A percentile compares a stretch with the other conserved stretches of the same genome.
Evolutionary conservation across 164 flowering plant genomes (phyloP).

Genomic region (Vitis riparia): DNA sequence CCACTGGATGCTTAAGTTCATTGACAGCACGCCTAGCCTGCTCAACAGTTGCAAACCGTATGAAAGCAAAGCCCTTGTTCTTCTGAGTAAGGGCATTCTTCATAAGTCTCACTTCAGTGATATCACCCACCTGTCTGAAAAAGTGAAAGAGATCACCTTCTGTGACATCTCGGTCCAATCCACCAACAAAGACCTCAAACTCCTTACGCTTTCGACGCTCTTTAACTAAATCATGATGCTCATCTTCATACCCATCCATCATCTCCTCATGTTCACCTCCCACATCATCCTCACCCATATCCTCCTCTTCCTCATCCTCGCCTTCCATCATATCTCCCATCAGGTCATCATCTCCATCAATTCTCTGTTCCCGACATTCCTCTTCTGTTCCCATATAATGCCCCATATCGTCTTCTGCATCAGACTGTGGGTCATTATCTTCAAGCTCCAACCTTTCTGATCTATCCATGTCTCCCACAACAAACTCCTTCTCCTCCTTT

Average conservation of each 20-base stretch:
- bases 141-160: constrained; percentile 35
- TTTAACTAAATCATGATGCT: constrained; percentile 29
- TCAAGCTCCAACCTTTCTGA: constrained; percentile 5
- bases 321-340: constrained; percentile 23
- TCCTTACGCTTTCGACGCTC: constrained; percentile 36
- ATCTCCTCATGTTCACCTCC: constrained; percentile 11
- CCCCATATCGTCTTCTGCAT: constrained; percentile 14
- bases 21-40: constrained; percentile 35
- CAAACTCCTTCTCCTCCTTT: too few species aligned
- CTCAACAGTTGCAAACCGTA: constrained; percentile 34
- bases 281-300: constrained; percentile 14
- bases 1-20: constrained; percentile 36
- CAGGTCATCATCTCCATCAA: constrained; percentile 13
- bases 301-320: constrained; percentile 13
- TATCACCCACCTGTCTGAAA: constrained; percentile 33
- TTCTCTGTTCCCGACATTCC: constrained; percentile 8
- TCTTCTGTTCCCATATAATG: constrained; percentile 9
- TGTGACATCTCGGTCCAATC: constrained; percentile 31
- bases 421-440: constrained; percentile 5
- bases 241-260: constrained; percentile 23
- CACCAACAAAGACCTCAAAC: constrained; percentile 38
- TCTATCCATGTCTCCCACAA: not conserved
- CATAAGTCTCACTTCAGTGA: constrained; percentile 34
- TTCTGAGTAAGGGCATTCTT: constrained; percentile 30
- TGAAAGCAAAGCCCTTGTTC: constrained; percentile 42